Evolutionary conservation across 2,329 filamentous ascomycete species (phyloP), one percentile per base, ranked within the genome.

Genomic region (Fusarium beomiforme): DNA sequence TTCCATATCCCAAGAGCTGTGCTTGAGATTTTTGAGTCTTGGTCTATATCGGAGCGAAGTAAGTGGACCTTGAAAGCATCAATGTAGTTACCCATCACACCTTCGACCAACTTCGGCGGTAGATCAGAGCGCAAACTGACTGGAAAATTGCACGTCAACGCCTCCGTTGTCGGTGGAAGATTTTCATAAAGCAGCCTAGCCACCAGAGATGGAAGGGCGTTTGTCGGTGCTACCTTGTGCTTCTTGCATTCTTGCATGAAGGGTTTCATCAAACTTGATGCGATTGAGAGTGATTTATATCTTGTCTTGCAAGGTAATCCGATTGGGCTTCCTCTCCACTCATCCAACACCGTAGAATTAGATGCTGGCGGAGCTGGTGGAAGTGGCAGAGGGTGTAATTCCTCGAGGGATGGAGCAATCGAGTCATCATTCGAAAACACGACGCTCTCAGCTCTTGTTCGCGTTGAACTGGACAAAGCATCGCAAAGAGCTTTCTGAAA

Each of bases 181-280:
- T 12, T 62, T 3, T 54, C 11, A 17, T 63, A 63, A 2, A 63
- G 37, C 24, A 63, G 5, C 21, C 29, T 43, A 6, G 57, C 57
- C 3, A 63, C 43, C 8, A 63, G 59, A 21, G 59, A 37, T 10
- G 59, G 57, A 24, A 63, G 59, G 1, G 57, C 43, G 17, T 43
- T 43, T 6, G 57, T 63, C 21, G n/a, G 43, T 17, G 59, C 47
- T 3, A 49, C 34, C 13, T 41, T 53, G 24, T 43, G 59, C n/a
- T 4, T 53, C 14, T 63, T 63, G 16, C 59, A 63, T 6, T 62
- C 11, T 21, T 62, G 57, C 6, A 41, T 17, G 37, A 63, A 63
- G 1, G 13, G 14, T 4, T 31, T 23, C 9, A 63, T 16, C 6
- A 13, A 16, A 2, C 31, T 6, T 6, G 37, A 21, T n/a, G 57